phyloP scores from a whole-genome alignment of 1,284 basidiomycete species.

The Porogramme epimiltina region DNA sequence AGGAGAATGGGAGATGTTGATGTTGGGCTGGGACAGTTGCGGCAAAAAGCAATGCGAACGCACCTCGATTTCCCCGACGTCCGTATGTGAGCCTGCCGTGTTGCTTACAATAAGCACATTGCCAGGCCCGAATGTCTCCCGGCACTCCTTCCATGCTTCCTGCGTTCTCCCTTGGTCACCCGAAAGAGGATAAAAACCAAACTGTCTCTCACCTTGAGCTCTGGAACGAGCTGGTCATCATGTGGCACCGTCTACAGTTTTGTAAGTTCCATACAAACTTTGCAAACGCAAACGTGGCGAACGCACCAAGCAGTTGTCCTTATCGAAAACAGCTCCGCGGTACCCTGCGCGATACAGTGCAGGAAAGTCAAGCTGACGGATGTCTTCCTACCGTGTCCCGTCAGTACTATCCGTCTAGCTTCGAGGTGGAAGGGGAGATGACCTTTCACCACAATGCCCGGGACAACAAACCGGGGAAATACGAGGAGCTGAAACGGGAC shows the following conservation, averaged over 20 bases:
- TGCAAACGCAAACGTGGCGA: neutral
- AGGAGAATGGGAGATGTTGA: too few relatives aligned
- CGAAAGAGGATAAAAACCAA: neutral
- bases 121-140: constrained; percentile 71
- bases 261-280: neutral
- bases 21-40: too few relatives aligned
- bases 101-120: constrained; percentile 94
- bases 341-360: constrained; percentile 79
- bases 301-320: constrained; percentile 93
- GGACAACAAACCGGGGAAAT: constrained; percentile 75
- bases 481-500: constrained; percentile 76
- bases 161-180: constrained; percentile 30
- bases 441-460: constrained; percentile 77
- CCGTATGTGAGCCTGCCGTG: constrained; percentile 83
- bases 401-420: constrained; percentile 1
- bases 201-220: constrained; percentile 54
- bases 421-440: constrained; percentile 16
- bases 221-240: constrained; percentile 71
- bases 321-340: constrained; percentile 90
- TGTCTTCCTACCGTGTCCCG: constrained; percentile 59
- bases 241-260: constrained; percentile 71
- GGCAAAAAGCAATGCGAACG: constrained; percentile 27
- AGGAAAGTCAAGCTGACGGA: constrained; percentile 86
- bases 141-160: constrained; percentile 81
- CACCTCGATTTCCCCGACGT: constrained; percentile 81